A percentile compares a stretch with the other conserved stretches of the same genome.
Evolutionary conservation across 2,329 filamentous ascomycete species (phyloP).

Genomic region (Monosporascus sp.): DNA sequence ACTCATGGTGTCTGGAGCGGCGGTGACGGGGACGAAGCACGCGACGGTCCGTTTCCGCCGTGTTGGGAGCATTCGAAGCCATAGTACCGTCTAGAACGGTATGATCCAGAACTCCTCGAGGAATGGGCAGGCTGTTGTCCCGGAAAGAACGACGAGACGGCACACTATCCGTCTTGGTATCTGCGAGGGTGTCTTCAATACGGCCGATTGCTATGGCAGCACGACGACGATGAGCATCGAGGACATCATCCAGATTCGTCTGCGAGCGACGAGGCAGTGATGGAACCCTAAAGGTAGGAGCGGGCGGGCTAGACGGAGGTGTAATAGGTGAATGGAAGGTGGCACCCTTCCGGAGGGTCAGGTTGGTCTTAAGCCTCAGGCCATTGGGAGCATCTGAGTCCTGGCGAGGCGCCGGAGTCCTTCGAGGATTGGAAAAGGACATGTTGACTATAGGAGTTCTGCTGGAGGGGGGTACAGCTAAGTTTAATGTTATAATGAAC

Average conservation of each 20-base stretch:
- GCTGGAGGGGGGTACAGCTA: slow-evolving; percentile 13
- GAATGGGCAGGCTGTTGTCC: slow-evolving; percentile 56
- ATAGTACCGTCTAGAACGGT: slow-evolving; percentile 48
- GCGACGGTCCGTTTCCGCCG: slow-evolving; percentile 38
- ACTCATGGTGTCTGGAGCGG: slow-evolving; percentile 63
- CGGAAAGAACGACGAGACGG: slow-evolving; percentile 39
- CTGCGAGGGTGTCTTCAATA: slow-evolving; percentile 58
- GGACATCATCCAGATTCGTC: slow-evolving; percentile 66
- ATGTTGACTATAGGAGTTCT: slow-evolving; percentile 32
- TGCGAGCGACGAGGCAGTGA: slow-evolving; percentile 61
- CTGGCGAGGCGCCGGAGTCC: slow-evolving; percentile 39
- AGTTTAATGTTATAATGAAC: slow-evolving; percentile 14
- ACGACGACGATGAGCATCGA: slow-evolving; percentile 64
- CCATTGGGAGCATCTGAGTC: slow-evolving; percentile 35
- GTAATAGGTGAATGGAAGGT: slow-evolving; percentile 56
- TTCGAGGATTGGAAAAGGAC: slow-evolving; percentile 45
- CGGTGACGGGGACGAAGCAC: slow-evolving; percentile 50
- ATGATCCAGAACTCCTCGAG: slow-evolving; percentile 53
- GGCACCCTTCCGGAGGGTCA: slow-evolving; percentile 64
- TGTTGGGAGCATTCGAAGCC: slow-evolving; percentile 29
- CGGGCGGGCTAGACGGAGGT: slow-evolving; percentile 33
- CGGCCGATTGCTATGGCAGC: slow-evolving; percentile 61
- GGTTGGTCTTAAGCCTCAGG: slow-evolving; percentile 48
- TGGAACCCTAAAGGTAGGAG: slow-evolving; percentile 41
- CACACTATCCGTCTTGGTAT: slow-evolving; percentile 35